Conservation (phyloP, 768 basidiomycete genomes). For the Punctularia strigosozonata region DNA sequence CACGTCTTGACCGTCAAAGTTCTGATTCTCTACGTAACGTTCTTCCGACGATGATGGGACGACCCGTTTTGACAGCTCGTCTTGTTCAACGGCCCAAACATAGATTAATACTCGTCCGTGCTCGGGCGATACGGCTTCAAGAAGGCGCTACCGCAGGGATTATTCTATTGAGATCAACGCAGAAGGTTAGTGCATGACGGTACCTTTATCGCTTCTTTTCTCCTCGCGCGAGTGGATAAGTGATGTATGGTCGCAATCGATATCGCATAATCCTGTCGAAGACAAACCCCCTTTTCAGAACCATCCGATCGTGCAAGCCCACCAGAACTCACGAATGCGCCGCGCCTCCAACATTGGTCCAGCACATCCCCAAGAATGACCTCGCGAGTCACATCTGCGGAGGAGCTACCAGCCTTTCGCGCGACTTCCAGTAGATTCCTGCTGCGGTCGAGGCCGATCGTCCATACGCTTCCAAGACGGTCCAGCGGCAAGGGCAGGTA, state of each 20-base stretch:
- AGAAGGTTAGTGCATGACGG: too few species aligned
- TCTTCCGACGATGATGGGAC: slow-evolving; percentile 31
- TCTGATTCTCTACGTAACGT: slow-evolving; percentile 2
- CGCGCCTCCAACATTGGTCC: slow-evolving; percentile 59
- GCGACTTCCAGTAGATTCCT: slow-evolving; percentile 70
- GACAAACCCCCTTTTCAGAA: too few species aligned
- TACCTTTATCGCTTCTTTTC: slow-evolving; percentile 67
- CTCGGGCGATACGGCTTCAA: slow-evolving; percentile 49
- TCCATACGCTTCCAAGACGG: slow-evolving; percentile 48
- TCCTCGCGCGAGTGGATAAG: slow-evolving; percentile 67
- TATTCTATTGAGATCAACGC: neutral
- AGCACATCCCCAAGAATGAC: slow-evolving; percentile 77
- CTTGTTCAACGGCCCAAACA: slow-evolving; percentile 96
- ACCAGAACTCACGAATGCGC: slow-evolving; percentile 75
- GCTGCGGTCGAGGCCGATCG: slow-evolving; percentile 80
- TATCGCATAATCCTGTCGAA: slow-evolving; percentile 81
- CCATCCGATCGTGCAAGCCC: too few species aligned
- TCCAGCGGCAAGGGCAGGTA: slow-evolving; percentile 73
- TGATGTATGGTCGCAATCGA: slow-evolving; percentile 98
- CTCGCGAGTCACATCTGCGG: slow-evolving; percentile 42
- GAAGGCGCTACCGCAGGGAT: slow-evolving; percentile 33
- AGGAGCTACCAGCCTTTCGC: slow-evolving; percentile 38
- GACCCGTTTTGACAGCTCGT: slow-evolving; percentile 65
- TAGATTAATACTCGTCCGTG: slow-evolving; percentile 83
- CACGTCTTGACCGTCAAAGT: slow-evolving; percentile 54